Evolutionary conservation across 441 rosid genomes (phyloP).

Genomic region (Pelargonium citronellum): DNA sequence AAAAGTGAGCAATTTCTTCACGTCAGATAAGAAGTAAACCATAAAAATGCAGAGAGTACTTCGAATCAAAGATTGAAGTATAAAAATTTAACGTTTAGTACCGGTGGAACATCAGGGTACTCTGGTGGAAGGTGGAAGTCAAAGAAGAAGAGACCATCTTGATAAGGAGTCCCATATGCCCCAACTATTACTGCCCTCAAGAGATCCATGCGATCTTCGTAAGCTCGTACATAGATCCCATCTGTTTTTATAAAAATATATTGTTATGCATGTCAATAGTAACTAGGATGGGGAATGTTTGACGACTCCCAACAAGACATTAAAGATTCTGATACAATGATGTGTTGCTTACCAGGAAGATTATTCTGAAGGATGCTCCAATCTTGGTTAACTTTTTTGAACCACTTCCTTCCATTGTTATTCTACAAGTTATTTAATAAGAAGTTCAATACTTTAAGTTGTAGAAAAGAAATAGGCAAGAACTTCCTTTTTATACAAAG

Average conservation of each 20-base stretch:
- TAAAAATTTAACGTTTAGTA: constrained; percentile 26
- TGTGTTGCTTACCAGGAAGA: constrained; percentile 67
- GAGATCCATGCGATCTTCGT: constrained; percentile 96
- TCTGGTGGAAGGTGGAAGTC: constrained; percentile 92
- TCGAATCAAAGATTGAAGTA: background rate
- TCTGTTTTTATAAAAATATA: constrained; percentile 37
- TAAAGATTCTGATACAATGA: background rate
- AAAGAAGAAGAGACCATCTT: constrained; percentile 95
- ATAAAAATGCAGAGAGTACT: constrained; percentile 1
- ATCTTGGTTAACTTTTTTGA: constrained; percentile 93
- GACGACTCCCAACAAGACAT: background rate
- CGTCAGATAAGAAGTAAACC: background rate
- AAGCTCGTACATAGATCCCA: constrained; percentile 82
- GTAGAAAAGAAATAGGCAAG: background rate
- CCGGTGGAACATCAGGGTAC: constrained; percentile 88
- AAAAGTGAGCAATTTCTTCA: no score
- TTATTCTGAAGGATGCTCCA: constrained; percentile 97
- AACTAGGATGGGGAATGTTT: background rate
- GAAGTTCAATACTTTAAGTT: background rate
- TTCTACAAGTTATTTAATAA: constrained; percentile 39
- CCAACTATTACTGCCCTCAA: constrained; percentile 87
- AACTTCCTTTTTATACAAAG: background rate
- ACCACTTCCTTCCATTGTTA: constrained; percentile 75
- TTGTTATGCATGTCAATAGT: constrained; percentile 13
- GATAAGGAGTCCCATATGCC: constrained; percentile 96